Base-by-base conservation (phyloP, 768 basidiomycete species). In the Pisolithus sp. region DNA sequence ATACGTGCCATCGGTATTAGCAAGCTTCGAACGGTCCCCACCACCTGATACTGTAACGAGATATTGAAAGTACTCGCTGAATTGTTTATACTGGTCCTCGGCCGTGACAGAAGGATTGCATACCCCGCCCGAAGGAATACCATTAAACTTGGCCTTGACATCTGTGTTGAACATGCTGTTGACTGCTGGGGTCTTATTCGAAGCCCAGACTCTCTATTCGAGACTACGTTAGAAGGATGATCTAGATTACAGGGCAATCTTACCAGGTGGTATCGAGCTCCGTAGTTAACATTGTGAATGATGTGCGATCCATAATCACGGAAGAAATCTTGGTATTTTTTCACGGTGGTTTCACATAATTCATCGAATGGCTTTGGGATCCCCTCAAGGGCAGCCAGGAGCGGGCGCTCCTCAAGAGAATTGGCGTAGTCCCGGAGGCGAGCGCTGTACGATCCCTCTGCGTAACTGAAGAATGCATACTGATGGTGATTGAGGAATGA, bases 61-160 rank as follows among this genome's bases (percentile, higher is more conserved):
- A 20, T 53, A 47, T 31, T 53, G 53, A 18, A 40, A 24, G n/a
- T 26, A 40, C 21, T 48, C 46, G 21, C 13, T 42, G 48, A 48
- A 56, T 15, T 34, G 36, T 26, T 56, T 48, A 52, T 48, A 56
- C 36, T 48, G 52, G 7, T 21, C 34, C 23, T 43, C 24, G 23
- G 26, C 44, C 10, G 15, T 48, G 46, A 56, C 41, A 13, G 7
- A 15, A 17, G 41, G 21, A 39, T 53, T 40, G 47, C 26, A 44
- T 34, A 40, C 21, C 4, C 51, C 51, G 15, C 46, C 46, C 10
- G 34, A 21, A 31, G 45, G 42, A 23, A 56, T 56, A 13, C 54
- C 54, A 15, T 53, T 44, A 46, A 40, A 56, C 18, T 48, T 46
- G 24, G 52, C 54, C 15, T 28, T 54, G 38, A 56, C 54, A 28